Conservation (phyloP, 2,329 filamentous ascomycete genomes). For the Sporothrix brunneoviolacea region DNA sequence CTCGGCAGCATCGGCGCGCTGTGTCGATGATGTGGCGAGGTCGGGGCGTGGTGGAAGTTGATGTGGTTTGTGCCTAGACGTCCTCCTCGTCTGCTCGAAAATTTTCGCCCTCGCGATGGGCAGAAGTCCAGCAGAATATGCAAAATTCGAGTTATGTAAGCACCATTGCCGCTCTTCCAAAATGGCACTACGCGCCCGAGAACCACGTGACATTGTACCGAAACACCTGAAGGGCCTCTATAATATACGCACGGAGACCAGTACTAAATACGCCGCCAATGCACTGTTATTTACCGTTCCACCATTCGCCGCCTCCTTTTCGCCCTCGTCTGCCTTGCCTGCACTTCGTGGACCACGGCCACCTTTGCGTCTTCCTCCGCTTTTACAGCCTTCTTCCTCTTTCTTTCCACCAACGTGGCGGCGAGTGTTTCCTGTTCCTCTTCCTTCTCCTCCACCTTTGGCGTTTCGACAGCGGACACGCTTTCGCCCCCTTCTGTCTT, state of each 20-base stretch:
- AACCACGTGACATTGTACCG: background rate
- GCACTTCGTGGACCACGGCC: background rate
- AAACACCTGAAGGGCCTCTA: background rate
- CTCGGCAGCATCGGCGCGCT: slow-evolving; percentile 12
- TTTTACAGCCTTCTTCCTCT: background rate
- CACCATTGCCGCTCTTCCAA: too few species aligned
- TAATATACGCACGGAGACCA: background rate
- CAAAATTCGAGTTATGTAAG: background rate
- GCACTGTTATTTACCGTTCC: too few species aligned
- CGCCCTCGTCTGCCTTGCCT: background rate
- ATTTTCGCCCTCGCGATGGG: background rate
- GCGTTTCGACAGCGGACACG: slow-evolving; percentile 17
- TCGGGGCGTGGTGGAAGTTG: background rate
- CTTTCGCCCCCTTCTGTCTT: slow-evolving; percentile 24
- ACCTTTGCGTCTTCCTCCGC: background rate
- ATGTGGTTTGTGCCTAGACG: too few species aligned
- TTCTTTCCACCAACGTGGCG: background rate
- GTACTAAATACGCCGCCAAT: too few species aligned
- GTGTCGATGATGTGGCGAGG: background rate
- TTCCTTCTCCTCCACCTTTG: slow-evolving; percentile 23
- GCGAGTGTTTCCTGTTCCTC: slow-evolving; percentile 21
- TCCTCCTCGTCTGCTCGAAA: background rate
- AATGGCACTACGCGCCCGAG: too few species aligned
- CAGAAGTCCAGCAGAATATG: background rate
- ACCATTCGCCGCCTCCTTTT: background rate